phyloP scores from a whole-genome alignment of 2,329 filamentous ascomycete species.

The Aureobasidium sp. region DNA sequence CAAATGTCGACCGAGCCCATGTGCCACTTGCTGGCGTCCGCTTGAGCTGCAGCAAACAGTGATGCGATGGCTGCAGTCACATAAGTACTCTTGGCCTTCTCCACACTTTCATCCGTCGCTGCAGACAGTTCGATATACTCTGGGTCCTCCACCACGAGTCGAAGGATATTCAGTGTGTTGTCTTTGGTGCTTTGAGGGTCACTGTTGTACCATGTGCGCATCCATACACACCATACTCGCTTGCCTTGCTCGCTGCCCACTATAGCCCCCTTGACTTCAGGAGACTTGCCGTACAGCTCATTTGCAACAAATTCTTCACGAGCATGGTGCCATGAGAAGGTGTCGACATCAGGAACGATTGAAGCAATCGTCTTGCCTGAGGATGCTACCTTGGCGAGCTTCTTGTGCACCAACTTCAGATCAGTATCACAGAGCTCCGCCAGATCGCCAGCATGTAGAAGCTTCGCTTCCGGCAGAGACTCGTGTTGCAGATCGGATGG shows the following conservation, averaged over 20 bases:
- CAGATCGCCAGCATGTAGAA: conserved; percentile 55
- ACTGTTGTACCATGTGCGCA: conserved; percentile 55
- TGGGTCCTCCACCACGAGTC: conserved; percentile 58
- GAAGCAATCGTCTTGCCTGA: conserved; percentile 52
- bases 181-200: conserved; percentile 47
- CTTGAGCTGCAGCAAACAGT: conserved; percentile 60
- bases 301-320: conserved; percentile 72
- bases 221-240: conserved; percentile 70
- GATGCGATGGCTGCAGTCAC: conserved; percentile 49
- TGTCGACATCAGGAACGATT: conserved; percentile 59
- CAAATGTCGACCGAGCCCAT: conserved; percentile 69
- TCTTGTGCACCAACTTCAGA: conserved; percentile 52
- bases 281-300: conserved; percentile 52
- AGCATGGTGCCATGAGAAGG: conserved; percentile 69
- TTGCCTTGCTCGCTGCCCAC: conserved; percentile 44
- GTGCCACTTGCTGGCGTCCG: conserved; percentile 64
- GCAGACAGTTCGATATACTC: conserved; percentile 21
- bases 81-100: conserved; percentile 17
- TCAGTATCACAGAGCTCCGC: conserved; percentile 56
- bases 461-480: conserved; percentile 15
- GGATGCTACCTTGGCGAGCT: conserved; percentile 34
- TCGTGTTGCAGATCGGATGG: conserved; percentile 29
- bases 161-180: conserved; percentile 64
- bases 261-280: conserved; percentile 63
- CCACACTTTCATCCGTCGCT: conserved; percentile 21